phyloP scores from a whole-genome alignment of 23 red algal species.

The Gracilaria vermiculophylla region DNA sequence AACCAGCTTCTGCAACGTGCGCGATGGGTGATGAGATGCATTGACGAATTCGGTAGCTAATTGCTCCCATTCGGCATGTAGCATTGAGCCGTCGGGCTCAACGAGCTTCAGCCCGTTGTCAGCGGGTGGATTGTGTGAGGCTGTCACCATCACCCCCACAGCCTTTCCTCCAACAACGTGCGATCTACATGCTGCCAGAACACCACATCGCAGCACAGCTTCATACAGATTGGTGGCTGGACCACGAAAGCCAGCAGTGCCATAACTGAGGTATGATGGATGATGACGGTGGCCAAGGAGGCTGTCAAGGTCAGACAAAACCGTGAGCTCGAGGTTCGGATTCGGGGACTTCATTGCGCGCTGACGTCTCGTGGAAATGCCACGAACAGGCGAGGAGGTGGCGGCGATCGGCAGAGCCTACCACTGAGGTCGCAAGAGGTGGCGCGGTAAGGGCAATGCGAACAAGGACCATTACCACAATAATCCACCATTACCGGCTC shows the following conservation, averaged over 20 bases:
- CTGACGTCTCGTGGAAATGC: not conserved
- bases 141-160: slow-evolving; percentile 94
- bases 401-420: not conserved
- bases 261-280: slow-evolving; percentile 58
- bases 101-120: slow-evolving; percentile 97
- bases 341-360: not conserved
- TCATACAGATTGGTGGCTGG: slow-evolving; percentile 38
- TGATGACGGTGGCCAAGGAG: slow-evolving; percentile 42
- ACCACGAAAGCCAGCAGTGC: slow-evolving; percentile 90
- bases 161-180: slow-evolving; percentile 38
- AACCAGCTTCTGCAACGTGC: slow-evolving; percentile 3
- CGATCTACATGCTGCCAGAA: slow-evolving; percentile 69
- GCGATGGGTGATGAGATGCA: slow-evolving; percentile 33
- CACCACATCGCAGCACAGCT: slow-evolving; percentile 71
- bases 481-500: too few species aligned
- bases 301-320: slow-evolving; percentile 20
- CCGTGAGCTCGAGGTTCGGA: not conserved
- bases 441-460: too few species aligned
- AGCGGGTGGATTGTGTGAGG: slow-evolving; percentile 86
- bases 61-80: slow-evolving; percentile 66
- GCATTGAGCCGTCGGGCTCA: slow-evolving; percentile 79
- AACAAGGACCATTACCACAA: too few species aligned
- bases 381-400: not conserved
- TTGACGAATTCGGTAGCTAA: slow-evolving; percentile 69
- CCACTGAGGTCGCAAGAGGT: too few species aligned